phyloP scores from a whole-genome alignment of 2,329 filamentous ascomycete species.

The Balansia obtecta region DNA sequence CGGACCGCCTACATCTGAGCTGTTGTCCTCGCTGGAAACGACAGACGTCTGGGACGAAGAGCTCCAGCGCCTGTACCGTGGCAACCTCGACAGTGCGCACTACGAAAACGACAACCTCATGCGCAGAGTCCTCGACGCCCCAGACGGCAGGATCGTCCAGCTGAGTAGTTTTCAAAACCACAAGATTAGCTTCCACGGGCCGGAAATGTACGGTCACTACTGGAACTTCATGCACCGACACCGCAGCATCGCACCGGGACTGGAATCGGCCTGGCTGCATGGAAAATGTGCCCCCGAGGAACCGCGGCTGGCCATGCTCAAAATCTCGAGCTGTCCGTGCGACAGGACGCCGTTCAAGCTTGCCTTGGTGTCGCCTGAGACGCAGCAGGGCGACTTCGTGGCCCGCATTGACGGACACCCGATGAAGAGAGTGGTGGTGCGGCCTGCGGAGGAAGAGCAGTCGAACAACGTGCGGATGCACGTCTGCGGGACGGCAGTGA shows the following conservation, averaged over 20 bases:
- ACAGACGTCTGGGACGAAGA: slow-evolving; percentile 8
- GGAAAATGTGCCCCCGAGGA: slow-evolving; percentile 2
- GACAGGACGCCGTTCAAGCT: slow-evolving; percentile 5
- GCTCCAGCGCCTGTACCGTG: slow-evolving; percentile 6
- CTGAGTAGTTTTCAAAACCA: slow-evolving; percentile 3
- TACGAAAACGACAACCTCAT: slow-evolving; percentile 7
- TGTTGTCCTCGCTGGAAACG: slow-evolving; percentile 6
- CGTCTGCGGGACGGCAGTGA: slow-evolving; percentile 6
- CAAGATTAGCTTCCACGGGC: slow-evolving; percentile 3
- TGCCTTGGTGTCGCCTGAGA: slow-evolving; percentile 6
- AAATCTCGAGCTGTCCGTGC: neutral
- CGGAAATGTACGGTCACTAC: slow-evolving; percentile 4
- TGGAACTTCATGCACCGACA: slow-evolving; percentile 5
- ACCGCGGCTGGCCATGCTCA: slow-evolving; percentile 7
- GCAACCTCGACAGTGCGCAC: slow-evolving; percentile 6
- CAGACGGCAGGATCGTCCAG: slow-evolving; percentile 1
- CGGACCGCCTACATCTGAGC: slow-evolving; percentile 4
- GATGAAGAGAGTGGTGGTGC: slow-evolving; percentile 7
- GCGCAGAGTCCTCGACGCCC: slow-evolving; percentile 4
- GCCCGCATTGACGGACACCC: slow-evolving; percentile 6
- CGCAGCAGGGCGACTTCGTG: slow-evolving; percentile 7
- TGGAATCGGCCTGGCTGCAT: slow-evolving; percentile 4
- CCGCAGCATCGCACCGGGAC: neutral
- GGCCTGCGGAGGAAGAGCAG: slow-evolving; percentile 3
- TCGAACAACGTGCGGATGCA: slow-evolving; percentile 6